Conservation (phyloP, 306 rosid genomes). For the Vigna trinervia region DNA sequence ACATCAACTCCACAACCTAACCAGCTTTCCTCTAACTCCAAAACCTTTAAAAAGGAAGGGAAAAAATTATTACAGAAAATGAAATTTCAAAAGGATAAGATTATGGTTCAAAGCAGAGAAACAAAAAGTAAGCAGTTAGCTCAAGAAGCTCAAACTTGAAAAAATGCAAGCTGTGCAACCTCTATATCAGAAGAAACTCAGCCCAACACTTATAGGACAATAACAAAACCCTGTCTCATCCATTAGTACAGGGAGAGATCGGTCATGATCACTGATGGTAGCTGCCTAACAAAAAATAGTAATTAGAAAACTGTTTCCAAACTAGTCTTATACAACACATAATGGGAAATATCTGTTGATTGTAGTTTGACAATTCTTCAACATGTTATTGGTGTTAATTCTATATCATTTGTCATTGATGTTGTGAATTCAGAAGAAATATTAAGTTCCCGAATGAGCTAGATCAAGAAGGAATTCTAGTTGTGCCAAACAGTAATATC, state of each 20-base stretch:
- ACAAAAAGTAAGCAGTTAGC: slow-evolving; percentile 1
- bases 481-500: too few relatives aligned
- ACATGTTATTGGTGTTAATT: slow-evolving; percentile 1
- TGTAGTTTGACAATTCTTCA: not conserved
- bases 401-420: not conserved
- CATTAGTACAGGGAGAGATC: too few relatives aligned
- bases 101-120: slow-evolving; percentile 3
- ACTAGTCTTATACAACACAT: not conserved
- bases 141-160: not conserved
- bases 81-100: not conserved
- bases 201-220: not conserved
- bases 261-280: too few relatives aligned
- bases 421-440: not conserved
- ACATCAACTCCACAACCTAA: not conserved
- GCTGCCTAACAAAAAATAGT: not conserved
- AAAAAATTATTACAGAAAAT: not conserved
- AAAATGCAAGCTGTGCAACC: not conserved
- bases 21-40: not conserved
- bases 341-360: not conserved
- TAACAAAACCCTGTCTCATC: not conserved
- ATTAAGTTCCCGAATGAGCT: not conserved
- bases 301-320: not conserved
- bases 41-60: not conserved
- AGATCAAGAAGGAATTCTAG: not conserved
- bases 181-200: not conserved